These are phyloP conservation scores for Geosiphon pyriformis DNA, from an alignment of 192 early-diverging fungal species.

Conservation along the genomic window DNA sequence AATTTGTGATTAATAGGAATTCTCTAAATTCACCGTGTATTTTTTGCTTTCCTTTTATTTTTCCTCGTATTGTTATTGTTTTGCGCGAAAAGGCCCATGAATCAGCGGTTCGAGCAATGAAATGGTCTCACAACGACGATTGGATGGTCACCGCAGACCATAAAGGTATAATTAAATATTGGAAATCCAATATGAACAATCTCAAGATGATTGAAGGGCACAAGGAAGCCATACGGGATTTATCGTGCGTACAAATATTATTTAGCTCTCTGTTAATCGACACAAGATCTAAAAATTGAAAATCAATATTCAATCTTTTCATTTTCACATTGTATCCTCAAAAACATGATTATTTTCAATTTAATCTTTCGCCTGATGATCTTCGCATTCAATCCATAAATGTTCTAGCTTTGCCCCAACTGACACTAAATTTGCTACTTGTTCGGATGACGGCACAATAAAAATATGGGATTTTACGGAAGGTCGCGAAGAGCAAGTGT, in stretches of 20 bases:
- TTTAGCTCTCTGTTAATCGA: no score
- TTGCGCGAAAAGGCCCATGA: conserved; percentile 70
- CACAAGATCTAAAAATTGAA: no score
- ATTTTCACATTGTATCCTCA: no score
- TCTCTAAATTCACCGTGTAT: background rate
- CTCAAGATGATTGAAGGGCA: conserved; percentile 85
- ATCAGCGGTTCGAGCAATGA: conserved; percentile 88
- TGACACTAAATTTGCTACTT: conserved; percentile 90
- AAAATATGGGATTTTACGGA: conserved; percentile 96
- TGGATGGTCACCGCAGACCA: conserved; percentile 95
- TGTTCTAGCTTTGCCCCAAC: conserved; percentile 76
- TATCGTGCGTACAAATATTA: conserved; percentile 62
- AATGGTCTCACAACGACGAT: conserved; percentile 92
- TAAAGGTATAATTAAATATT: conserved; percentile 92
- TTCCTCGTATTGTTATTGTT: background rate
- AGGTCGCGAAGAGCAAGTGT: conserved; percentile 68
- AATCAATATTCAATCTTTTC: no score
- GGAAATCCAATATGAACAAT: conserved; percentile 95
- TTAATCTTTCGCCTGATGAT: background rate
- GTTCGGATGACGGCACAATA: conserved; percentile 90
- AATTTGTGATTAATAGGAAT: background rate
- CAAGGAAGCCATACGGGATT: conserved; percentile 82
- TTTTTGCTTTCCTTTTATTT: background rate
- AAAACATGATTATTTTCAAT: no score
- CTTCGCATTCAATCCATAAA: background rate